Base-by-base conservation (phyloP, 2,329 filamentous ascomycete species). In the Colletotrichum orchidophilum region DNA sequence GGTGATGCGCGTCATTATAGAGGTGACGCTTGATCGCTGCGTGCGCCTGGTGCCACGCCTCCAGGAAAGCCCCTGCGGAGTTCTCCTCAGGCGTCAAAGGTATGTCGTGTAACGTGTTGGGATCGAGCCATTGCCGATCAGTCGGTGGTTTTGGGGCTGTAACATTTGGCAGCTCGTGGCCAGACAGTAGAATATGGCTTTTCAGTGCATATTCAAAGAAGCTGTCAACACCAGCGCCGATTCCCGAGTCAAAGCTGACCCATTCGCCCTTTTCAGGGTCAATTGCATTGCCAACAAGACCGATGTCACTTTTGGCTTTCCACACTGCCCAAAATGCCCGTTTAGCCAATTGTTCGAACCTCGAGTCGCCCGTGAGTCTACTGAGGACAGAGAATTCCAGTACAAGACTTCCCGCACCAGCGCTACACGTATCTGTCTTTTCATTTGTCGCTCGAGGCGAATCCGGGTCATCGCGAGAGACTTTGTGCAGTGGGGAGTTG, bases 161-260 rank as follows among this genome's bases (percentile, higher is more conserved):
- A 74, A 82, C 77, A 73, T 91, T 91, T 3, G 88, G 88, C 71
- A 86, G 80, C 15, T 86, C 87, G 69, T 93, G 90, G 1, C 94
- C 94, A 2, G 96, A 97, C 26, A 98, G 89, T 27, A 99, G 83
- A 71, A 99, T 93, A 78, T 97, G 92, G 21, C 95, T 95, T 82
- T 99, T 99, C 77, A 98, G 88, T 3, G 96, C 95, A 81, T 99
- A 99, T 82, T 99, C 96, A 78, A 97, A 98, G 83, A 99, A 99
- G 82, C 95, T 98, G 83, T 99, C 96, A 77, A 97, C 94, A 49
- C 96, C 96, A 8, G 96, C 96, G 60, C 96, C 96, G 75, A 99
- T 97, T 33, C 96, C 96, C n/a, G 96, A 92, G 79, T 94, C 95
- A 2, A 93, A 88, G 9, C 93, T 93, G 39, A 96, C 92, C 96